Evolutionary conservation across 2,329 filamentous ascomycete genomes (phyloP).

Genomic region (Cryphonectria radicalis): DNA sequence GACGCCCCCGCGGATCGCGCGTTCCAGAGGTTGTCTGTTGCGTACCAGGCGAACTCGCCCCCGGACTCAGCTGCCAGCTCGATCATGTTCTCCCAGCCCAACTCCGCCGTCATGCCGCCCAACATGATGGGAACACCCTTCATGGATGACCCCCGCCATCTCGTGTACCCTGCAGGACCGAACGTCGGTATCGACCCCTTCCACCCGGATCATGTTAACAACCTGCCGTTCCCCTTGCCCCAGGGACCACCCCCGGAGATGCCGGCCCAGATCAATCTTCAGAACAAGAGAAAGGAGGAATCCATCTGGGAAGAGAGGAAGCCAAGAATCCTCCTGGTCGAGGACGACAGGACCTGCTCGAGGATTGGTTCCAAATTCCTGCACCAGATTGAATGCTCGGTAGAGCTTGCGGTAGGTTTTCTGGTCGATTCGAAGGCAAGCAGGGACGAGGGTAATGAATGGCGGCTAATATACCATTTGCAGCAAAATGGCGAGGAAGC

Average conservation of each 20-base stretch:
- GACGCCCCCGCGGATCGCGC: slow-evolving; percentile 58
- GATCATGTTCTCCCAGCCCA: slow-evolving; percentile 60
- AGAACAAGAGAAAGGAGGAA: slow-evolving; percentile 43
- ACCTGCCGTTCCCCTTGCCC: slow-evolving; percentile 84
- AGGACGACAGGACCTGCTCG: slow-evolving; percentile 73
- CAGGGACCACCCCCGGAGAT: slow-evolving; percentile 61
- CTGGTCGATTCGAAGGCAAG: not conserved
- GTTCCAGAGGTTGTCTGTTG: slow-evolving; percentile 58
- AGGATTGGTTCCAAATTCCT: slow-evolving; percentile 72
- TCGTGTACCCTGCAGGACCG: slow-evolving; percentile 90
- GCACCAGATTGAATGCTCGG: slow-evolving; percentile 67
- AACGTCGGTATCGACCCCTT: slow-evolving; percentile 94
- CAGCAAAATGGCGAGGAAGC: slow-evolving; percentile 88
- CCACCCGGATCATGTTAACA: slow-evolving; percentile 91
- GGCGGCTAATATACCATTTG: slow-evolving; percentile 20
- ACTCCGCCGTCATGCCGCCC: slow-evolving; percentile 43
- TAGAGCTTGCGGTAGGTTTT: slow-evolving; percentile 41
- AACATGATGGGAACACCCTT: slow-evolving; percentile 57
- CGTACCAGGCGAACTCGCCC: slow-evolving; percentile 54
- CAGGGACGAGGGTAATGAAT: slow-evolving; percentile 31
- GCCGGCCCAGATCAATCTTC: slow-evolving; percentile 44
- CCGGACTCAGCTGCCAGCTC: slow-evolving; percentile 55
- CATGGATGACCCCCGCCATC: slow-evolving; percentile 58
- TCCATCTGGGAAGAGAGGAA: slow-evolving; percentile 63
- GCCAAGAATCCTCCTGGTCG: slow-evolving; percentile 87